Conservation (phyloP, 495 filamentous ascomycete species). For the Apiosordaria backusii region DNA sequence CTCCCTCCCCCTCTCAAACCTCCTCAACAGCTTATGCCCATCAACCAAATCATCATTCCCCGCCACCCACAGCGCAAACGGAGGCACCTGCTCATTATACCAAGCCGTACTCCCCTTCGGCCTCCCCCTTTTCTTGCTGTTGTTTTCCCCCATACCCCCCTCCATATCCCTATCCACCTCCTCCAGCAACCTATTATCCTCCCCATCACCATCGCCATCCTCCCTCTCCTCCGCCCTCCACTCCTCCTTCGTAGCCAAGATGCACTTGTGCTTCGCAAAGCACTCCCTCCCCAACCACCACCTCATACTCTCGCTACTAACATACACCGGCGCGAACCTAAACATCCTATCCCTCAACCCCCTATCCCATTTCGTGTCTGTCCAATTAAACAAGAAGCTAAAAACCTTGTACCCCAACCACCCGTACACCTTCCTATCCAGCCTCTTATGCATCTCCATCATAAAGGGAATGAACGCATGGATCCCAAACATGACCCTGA, state of each 20-base stretch:
- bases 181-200: conserved; percentile 10
- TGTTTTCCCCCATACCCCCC: neutral
- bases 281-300: conserved; percentile 95
- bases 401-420: conserved; percentile 87
- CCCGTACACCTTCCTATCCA: conserved; percentile 72
- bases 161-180: conserved; percentile 20
- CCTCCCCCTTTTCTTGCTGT: conserved; percentile 23
- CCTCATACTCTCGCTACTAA: conserved; percentile 84
- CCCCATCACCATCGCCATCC: conserved; percentile 40
- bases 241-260: conserved; percentile 73
- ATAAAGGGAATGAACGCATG: conserved; percentile 95
- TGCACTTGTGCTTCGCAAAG: conserved; percentile 89
- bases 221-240: conserved; percentile 60
- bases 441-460: conserved; percentile 71
- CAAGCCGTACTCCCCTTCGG: conserved; percentile 58
- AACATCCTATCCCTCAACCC: conserved; percentile 80
- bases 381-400: conserved; percentile 87
- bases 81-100: conserved; percentile 77
- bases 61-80: conserved; percentile 85
- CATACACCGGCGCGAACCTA: conserved; percentile 87
- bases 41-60: conserved; percentile 84
- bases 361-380: conserved; percentile 79
- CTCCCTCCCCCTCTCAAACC: conserved; percentile 75
- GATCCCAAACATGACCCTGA: conserved; percentile 83
- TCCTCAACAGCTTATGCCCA: conserved; percentile 64